These are phyloP conservation scores for Chloropicon primus DNA, from an alignment of 139 green algal genomes.

Conservation along the genomic window DNA sequence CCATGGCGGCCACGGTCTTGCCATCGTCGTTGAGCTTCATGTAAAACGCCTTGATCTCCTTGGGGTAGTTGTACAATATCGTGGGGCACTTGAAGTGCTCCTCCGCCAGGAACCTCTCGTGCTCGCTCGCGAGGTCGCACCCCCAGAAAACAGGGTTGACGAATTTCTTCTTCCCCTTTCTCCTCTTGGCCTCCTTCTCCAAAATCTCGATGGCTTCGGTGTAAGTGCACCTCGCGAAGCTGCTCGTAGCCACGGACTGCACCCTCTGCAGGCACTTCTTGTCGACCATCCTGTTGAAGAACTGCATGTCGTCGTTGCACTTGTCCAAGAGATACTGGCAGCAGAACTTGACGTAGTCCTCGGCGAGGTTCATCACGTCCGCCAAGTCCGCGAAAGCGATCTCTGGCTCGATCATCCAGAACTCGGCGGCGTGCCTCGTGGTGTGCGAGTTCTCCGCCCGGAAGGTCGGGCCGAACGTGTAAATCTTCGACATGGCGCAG, in stretches of 20 bases:
- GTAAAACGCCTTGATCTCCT: constrained; percentile 97
- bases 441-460: constrained; percentile 88
- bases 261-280: constrained; percentile 58
- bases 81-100: constrained; percentile 82
- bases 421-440: constrained; percentile 88
- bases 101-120: constrained; percentile 83
- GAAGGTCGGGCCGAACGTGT: constrained; percentile 93
- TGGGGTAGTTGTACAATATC: constrained; percentile 95
- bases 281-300: constrained; percentile 79
- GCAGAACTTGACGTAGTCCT: constrained; percentile 69
- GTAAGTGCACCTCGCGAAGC: constrained; percentile 81
- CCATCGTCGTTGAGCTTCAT: constrained; percentile 93
- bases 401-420: constrained; percentile 99
- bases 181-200: constrained; percentile 45
- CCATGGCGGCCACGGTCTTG: constrained; percentile 96
- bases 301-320: constrained; percentile 51
- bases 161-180: constrained; percentile 63
- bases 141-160: constrained; percentile 79
- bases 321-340: constrained; percentile 56
- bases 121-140: constrained; percentile 78
- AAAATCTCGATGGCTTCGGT: constrained; percentile 87
- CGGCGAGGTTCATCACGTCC: constrained; percentile 52
- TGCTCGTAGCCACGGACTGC: constrained; percentile 52
- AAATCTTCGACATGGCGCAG: constrained; percentile 72
- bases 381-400: constrained; percentile 87